These are phyloP conservation scores for Pyrenula massariospora DNA, from an alignment of 495 filamentous ascomycete species.

Conservation along the genomic window DNA sequence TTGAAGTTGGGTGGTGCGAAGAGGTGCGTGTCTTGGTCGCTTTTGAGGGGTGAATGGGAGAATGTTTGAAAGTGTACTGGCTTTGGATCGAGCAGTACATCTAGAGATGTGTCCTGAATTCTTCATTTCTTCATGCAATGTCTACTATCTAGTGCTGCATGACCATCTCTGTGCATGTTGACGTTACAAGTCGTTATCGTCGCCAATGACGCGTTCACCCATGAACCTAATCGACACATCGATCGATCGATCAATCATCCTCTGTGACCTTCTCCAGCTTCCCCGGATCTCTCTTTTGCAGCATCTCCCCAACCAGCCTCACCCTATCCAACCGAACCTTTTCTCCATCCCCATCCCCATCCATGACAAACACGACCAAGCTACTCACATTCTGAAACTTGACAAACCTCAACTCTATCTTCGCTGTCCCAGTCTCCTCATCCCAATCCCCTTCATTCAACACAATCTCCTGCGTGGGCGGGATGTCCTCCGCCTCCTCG, in stretches of 20 bases:
- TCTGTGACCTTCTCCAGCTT: conserved; percentile 94
- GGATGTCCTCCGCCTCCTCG: conserved; percentile 83
- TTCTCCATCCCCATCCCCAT: conserved; percentile 77
- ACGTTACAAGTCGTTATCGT: too few relatives aligned
- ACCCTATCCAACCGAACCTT: conserved; percentile 80
- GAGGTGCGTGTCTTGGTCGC: too few relatives aligned
- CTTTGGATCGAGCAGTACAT: too few relatives aligned
- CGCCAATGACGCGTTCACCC: too few relatives aligned
- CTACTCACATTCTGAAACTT: conserved; percentile 91
- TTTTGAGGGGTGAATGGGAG: too few relatives aligned
- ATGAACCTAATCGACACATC: not conserved
- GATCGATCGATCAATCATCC: conserved; percentile 21
- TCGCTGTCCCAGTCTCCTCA: conserved; percentile 68
- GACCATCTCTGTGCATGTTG: too few relatives aligned
- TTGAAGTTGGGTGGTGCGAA: too few relatives aligned
- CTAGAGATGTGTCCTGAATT: too few relatives aligned
- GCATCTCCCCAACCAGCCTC: conserved; percentile 79
- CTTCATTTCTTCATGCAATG: too few relatives aligned
- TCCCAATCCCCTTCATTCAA: conserved; percentile 77
- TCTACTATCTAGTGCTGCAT: too few relatives aligned
- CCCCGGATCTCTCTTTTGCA: conserved; percentile 83
- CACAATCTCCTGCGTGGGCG: conserved; percentile 63
- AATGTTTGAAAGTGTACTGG: too few relatives aligned
- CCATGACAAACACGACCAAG: conserved; percentile 77
- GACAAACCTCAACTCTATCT: conserved; percentile 75